phyloP scores from a whole-genome alignment of 192 early-diverging fungal genomes.

The Globomyces pollinis-pini region DNA sequence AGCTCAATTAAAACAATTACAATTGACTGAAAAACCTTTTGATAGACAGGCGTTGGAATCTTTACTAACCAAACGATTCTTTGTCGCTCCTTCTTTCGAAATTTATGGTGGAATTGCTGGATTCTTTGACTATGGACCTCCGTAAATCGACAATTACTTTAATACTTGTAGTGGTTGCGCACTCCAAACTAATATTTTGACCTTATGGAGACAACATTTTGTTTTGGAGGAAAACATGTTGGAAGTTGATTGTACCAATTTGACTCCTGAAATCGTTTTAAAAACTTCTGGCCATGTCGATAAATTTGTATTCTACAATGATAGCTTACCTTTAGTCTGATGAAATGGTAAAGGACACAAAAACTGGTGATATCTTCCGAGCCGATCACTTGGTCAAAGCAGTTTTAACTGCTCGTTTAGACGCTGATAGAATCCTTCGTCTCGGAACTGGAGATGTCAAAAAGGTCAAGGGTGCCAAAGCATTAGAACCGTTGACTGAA shows the following conservation, averaged over 20 bases:
- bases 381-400: slow-evolving; percentile 96
- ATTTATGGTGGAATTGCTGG: slow-evolving; percentile 96
- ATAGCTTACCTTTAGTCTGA: no score
- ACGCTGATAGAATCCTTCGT: slow-evolving; percentile 56
- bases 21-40: slow-evolving; percentile 27
- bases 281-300: slow-evolving; percentile 99
- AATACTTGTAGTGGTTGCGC: no score
- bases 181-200: slow-evolving; percentile 83
- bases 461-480: slow-evolving; percentile 12
- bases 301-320: no score
- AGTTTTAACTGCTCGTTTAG: slow-evolving; percentile 83
- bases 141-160: no score
- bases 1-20: slow-evolving; percentile 23
- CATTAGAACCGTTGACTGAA: slow-evolving; percentile 22
- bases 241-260: slow-evolving; percentile 94
- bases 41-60: slow-evolving; percentile 60
- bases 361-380: slow-evolving; percentile 90
- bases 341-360: slow-evolving; percentile 94
- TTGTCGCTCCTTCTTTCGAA: slow-evolving; percentile 88
- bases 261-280: slow-evolving; percentile 88
- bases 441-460: slow-evolving; percentile 18
- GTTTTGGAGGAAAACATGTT: slow-evolving; percentile 99
- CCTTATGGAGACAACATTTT: slow-evolving; percentile 92
- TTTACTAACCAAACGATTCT: slow-evolving; percentile 88
- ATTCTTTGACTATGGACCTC: slow-evolving; percentile 96